Evolutionary conservation across 352 stramenopile species (phyloP).

Genomic region (Phytophthora citricola): DNA sequence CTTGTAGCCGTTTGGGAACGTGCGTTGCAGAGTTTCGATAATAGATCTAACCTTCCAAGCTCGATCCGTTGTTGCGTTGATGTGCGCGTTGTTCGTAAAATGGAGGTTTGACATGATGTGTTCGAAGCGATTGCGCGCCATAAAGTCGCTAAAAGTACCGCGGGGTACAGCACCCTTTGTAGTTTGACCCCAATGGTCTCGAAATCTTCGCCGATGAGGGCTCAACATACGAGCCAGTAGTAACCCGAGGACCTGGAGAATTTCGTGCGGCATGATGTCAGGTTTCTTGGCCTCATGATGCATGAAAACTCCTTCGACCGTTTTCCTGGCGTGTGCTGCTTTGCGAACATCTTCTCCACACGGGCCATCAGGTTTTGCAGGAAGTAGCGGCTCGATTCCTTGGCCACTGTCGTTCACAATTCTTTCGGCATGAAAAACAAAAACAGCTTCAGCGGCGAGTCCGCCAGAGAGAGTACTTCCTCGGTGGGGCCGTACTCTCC

Average conservation of each 20-base stretch:
- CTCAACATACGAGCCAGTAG: slow-evolving; percentile 15
- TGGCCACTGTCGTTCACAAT: not conserved
- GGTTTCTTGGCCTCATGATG: not conserved
- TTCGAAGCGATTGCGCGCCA: slow-evolving; percentile 15
- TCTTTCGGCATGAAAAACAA: slow-evolving; percentile 17
- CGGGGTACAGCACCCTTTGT: not conserved
- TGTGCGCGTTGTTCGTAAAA: slow-evolving; percentile 18
- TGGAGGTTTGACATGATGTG: slow-evolving; percentile 20
- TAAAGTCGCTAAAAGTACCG: slow-evolving; percentile 15
- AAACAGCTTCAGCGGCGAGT: slow-evolving; percentile 8
- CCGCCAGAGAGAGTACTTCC: not conserved
- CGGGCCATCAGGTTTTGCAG: not conserved
- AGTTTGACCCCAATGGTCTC: not conserved
- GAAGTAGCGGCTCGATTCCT: slow-evolving; percentile 7
- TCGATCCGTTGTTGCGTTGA: not conserved
- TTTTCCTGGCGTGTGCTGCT: not conserved
- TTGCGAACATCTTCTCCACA: slow-evolving; percentile 12
- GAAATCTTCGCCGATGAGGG: slow-evolving; percentile 3
- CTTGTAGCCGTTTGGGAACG: slow-evolving; percentile 1
- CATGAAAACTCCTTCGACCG: slow-evolving; percentile 9
- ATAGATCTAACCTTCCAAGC: slow-evolving; percentile 13
- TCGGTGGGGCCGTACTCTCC: slow-evolving; percentile 7
- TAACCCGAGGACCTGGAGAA: slow-evolving; percentile 1
- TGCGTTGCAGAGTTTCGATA: not conserved
- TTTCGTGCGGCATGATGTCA: slow-evolving; percentile 7